Evolutionary conservation across 768 basidiomycete genomes (phyloP), one percentile per base, ranked within the genome.

Genomic region (Boletus edulis): DNA sequence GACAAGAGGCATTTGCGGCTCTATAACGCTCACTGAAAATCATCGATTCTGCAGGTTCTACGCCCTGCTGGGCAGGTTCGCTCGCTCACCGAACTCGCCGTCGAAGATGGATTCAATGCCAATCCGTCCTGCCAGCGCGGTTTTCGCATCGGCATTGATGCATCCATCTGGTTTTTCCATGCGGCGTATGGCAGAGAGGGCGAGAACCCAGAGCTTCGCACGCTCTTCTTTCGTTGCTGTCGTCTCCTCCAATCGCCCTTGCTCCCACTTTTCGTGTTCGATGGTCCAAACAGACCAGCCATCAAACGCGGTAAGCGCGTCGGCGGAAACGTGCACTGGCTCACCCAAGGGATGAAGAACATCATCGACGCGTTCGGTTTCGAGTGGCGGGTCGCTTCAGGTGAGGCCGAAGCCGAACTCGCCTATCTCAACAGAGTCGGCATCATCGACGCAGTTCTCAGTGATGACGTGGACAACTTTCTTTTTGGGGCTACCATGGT

Each of bases 391-490:
- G 82, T 78, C 68, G 94, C 93, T 15, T 94, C 94, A 7, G 94
- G 92, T 17, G 95, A 97, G 71, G 95, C 95, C 0, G 95, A 98
- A 69, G 94, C 94, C 0, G 94, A 96, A 65, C 77, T 98, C 3
- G 94, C 94, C 0, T 87, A 90, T 58, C 76, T 98, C 50, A 94
- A 93, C 62, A 76, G 80, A 5, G 81, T 86, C 41, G 92, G 92
- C 3, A 69, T 89, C 49, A 89, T 98, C 52, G 95, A 98, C 66
- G 91, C 86, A 0, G 82, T 97, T 24, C 77, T 95, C 42, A 91
- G 94, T 0, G 95, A 98, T 68, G 95, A 97, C 63, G 94, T 94
- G 2, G 94, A 98, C 65, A 94, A 85, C 51, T 87, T 96, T 65
- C 72, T 97, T 3, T 98, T 98, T 58, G 94, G 94, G 20, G 94